phyloP scores from a whole-genome alignment of 1,284 basidiomycete species.

The Flammula alnicola region DNA sequence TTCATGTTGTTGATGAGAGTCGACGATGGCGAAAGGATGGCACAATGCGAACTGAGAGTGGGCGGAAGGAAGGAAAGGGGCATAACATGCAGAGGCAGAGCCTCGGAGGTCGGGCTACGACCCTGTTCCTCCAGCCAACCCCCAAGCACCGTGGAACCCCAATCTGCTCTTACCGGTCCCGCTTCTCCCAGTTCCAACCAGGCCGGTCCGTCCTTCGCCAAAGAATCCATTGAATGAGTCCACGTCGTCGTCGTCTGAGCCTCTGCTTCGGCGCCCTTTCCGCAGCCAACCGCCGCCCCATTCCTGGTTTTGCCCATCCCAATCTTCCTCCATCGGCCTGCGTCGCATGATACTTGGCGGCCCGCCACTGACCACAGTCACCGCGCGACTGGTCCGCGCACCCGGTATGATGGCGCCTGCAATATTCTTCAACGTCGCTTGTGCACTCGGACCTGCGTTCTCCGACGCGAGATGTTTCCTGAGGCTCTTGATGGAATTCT shows the following conservation, averaged over 20 bases:
- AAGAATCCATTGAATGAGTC: conserved; percentile 29
- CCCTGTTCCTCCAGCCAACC: conserved; percentile 9
- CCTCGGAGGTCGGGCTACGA: conserved; percentile 7
- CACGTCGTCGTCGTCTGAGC: conserved; percentile 33
- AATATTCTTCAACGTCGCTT: conserved; percentile 17
- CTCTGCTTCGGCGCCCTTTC: conserved; percentile 21
- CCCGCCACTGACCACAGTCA: conserved; percentile 8
- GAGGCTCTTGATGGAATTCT: conserved; percentile 70
- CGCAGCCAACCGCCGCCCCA: conserved; percentile 28
- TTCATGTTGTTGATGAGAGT: conserved; percentile 2
- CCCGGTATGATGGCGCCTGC: conserved; percentile 5
- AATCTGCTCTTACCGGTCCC: conserved; percentile 23
- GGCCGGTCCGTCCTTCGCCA: conserved; percentile 17
- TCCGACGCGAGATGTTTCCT: conserved; percentile 51
- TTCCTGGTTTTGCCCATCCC: conserved; percentile 21
- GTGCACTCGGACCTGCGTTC: conserved; percentile 10
- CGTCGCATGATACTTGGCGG: conserved; percentile 13
- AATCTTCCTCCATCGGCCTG: conserved; percentile 24
- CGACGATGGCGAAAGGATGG: neutral
- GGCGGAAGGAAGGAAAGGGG: neutral
- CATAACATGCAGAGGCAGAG: neutral
- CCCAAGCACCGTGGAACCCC: conserved; percentile 22
- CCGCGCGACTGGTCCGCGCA: conserved; percentile 5
- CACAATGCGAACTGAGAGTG: conserved; percentile 5
- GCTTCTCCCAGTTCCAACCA: conserved; percentile 30